A percentile compares a stretch with the other conserved stretches of the same genome.
phyloP scores from a whole-genome alignment of 208 protist genomes.

The Angomonas deanei region DNA sequence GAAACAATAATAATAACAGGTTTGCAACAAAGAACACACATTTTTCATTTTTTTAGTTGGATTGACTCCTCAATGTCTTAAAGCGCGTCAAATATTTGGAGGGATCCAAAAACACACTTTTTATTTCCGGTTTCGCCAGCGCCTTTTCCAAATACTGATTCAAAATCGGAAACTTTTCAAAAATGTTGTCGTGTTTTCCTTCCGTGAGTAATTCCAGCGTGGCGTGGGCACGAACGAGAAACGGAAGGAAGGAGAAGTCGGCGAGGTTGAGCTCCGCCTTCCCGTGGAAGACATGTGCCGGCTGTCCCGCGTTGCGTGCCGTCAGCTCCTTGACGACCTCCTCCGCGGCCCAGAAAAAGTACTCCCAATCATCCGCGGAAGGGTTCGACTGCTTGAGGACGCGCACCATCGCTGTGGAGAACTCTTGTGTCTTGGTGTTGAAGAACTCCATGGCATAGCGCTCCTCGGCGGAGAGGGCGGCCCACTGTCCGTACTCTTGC shows the following conservation, averaged over 20 bases:
- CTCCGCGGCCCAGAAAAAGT: constrained; percentile 39
- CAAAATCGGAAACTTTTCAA: constrained; percentile 46
- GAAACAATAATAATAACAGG: background rate
- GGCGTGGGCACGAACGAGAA: constrained; percentile 45
- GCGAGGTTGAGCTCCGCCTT: constrained; percentile 42
- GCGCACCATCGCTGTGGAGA: constrained; percentile 18
- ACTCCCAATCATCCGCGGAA: constrained; percentile 20
- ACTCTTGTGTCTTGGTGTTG: constrained; percentile 24
- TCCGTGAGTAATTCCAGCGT: constrained; percentile 29
- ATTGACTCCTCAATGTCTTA: background rate
- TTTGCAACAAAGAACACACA: background rate
- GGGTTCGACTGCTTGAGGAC: constrained; percentile 9
- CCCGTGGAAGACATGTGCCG: constrained; percentile 60
- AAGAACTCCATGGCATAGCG: constrained; percentile 49
- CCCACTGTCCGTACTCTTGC: constrained; percentile 7
- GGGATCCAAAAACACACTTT: constrained; percentile 31
- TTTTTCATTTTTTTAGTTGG: constrained; percentile 5
- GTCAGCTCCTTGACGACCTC: constrained; percentile 48
- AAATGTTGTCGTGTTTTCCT: constrained; percentile 39
- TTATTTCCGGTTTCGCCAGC: constrained; percentile 19
- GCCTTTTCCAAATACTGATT: constrained; percentile 29
- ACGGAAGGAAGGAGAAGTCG: constrained; percentile 56
- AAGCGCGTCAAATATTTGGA: constrained; percentile 24
- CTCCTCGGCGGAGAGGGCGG: constrained; percentile 28
- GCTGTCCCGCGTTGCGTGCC: constrained; percentile 20